Percentiles rank a stretch among this genome's conserved stretches.
Evolutionary conservation across 163 green algal genomes (phyloP).

Genomic region (Chlorella variabilis): DNA sequence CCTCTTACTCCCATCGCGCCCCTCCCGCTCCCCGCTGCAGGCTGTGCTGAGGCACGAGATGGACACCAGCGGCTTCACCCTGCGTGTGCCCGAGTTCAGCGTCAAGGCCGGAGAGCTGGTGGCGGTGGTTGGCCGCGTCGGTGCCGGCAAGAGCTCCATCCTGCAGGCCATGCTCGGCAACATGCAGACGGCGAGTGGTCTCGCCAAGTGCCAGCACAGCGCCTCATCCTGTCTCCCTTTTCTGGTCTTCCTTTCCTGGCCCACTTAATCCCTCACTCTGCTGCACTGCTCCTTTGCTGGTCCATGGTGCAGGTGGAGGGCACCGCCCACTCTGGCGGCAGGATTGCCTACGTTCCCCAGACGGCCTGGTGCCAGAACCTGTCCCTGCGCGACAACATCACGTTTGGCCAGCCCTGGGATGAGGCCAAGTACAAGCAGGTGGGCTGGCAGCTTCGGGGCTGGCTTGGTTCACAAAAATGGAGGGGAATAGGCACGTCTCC

Average conservation of each 20-base stretch:
- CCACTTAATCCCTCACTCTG: too few relatives aligned
- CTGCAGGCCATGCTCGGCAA: conserved; percentile 78
- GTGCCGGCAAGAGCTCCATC: conserved; percentile 78
- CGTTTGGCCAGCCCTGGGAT: conserved; percentile 49
- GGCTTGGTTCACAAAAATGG: too few relatives aligned
- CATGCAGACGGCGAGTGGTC: conserved; percentile 49
- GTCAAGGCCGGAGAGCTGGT: conserved; percentile 63
- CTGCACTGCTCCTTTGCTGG: neutral
- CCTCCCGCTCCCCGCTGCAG: neutral
- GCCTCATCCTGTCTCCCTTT: too few relatives aligned
- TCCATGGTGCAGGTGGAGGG: conserved; percentile 1
- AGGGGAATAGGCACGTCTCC: too few relatives aligned
- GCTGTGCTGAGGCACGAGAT: conserved; percentile 24
- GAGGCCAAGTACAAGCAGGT: conserved; percentile 26
- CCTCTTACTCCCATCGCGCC: neutral
- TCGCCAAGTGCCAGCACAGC: too few relatives aligned
- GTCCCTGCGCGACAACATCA: conserved; percentile 54
- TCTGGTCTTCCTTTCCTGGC: too few relatives aligned
- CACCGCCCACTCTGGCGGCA: conserved; percentile 33
- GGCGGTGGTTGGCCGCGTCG: conserved; percentile 76
- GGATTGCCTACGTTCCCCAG: conserved; percentile 69
- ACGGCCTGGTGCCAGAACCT: conserved; percentile 73
- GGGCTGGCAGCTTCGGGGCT: neutral
- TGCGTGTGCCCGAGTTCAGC: conserved; percentile 62
- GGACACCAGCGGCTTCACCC: conserved; percentile 35